These are phyloP conservation scores for Tetraselmis chui DNA, from an alignment of 139 green algal species.

Conservation along the genomic window DNA sequence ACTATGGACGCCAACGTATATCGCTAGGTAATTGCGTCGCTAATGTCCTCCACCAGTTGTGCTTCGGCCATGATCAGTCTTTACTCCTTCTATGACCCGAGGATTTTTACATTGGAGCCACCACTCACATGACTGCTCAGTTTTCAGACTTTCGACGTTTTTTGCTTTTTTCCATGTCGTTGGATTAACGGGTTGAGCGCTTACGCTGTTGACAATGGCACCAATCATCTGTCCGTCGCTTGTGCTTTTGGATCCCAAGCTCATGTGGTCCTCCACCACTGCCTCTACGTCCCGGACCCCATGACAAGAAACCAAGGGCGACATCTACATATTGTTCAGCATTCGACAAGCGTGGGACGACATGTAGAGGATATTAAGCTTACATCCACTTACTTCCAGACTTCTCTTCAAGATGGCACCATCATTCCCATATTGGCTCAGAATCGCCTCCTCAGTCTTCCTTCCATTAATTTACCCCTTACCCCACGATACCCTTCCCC, in stretches of 20 bases:
- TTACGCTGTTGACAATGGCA: neutral
- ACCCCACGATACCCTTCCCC: neutral
- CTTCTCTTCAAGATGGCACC: neutral
- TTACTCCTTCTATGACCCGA: neutral
- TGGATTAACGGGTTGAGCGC: neutral
- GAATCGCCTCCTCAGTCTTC: neutral
- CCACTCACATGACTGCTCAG: neutral
- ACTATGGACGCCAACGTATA: neutral
- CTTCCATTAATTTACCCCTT: neutral
- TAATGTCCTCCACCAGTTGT: too few relatives aligned
- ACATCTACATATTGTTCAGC: neutral
- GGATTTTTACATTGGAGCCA: neutral
- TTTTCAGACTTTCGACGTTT: neutral
- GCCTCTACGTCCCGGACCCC: neutral
- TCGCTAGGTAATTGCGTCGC: too few relatives aligned
- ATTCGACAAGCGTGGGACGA: neutral
- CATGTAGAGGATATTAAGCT: neutral
- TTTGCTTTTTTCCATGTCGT: neutral
- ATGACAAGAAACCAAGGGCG: neutral
- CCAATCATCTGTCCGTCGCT: neutral
- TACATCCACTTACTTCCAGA: neutral
- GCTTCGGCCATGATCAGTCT: neutral
- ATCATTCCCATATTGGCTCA: neutral
- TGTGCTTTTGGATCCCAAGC: neutral
- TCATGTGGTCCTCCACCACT: neutral